Base-by-base conservation (phyloP, 164 flowering plant species). In the Magnolia officinalis region DNA sequence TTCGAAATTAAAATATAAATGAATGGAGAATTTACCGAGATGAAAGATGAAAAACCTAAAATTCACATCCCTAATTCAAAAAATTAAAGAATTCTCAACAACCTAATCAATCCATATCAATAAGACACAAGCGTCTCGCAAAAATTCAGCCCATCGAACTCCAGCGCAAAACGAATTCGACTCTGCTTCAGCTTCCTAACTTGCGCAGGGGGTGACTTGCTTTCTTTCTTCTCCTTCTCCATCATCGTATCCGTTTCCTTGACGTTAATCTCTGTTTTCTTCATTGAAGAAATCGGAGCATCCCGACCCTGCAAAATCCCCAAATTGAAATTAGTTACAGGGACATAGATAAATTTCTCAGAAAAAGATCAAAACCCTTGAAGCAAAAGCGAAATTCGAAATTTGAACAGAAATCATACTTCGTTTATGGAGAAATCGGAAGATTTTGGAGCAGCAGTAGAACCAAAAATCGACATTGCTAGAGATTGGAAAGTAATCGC, bases 181-280 rank as follows among this genome's bases (percentile, higher is more conserved):
- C 67, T 65, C 67, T 65, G 67, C 67, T 65, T 23, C 67, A 19
- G 26, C 24, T 65, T 65, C 26, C 24, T 65, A 65, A 65, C 67
- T 0, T 21, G 67, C 24, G 26, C 67, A 5, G 67, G 9, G 23
- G 67, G 9, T 10, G 67, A 19, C 24, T 65, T 65, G 10, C 20
- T 65, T 29, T 65, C 67, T 21, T 19, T 65, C 67, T n/a, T 65
- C 67, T 64, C n/a, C 67, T 21, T 21, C 67, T 65, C 26, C 67
- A 21, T 21, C 67, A 65, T 65, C 5, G 13, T 26, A n/a, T 13
- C 10, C 49, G 2, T 68, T 49, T 6, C 71, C 51, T 68, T 29
- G 9, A 11, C 71, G 31, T 68, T 29, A 1, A 4, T 68, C 51
- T 68, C 71, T 13, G 51, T 31, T 18, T 37, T 68, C 21, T 68